phyloP scores from a whole-genome alignment of 2,329 filamentous ascomycete genomes.

The Ophiostoma australiae region DNA sequence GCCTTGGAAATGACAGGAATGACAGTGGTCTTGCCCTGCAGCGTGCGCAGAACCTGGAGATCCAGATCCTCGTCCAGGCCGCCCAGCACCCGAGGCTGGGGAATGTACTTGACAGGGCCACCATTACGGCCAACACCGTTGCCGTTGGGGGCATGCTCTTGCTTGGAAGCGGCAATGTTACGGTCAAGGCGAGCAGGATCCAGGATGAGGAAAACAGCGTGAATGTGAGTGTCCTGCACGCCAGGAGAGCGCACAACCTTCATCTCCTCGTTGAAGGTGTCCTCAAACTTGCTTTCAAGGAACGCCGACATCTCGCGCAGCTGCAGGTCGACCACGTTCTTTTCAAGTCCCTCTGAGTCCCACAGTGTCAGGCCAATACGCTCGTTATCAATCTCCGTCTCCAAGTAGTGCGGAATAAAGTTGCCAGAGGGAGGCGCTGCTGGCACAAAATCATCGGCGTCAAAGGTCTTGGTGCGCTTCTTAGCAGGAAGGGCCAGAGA shows the following conservation, averaged over 20 bases:
- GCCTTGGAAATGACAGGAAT: slow-evolving; percentile 95
- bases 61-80: slow-evolving; percentile 85
- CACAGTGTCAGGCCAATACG: slow-evolving; percentile 88
- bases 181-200: slow-evolving; percentile 81
- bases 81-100: slow-evolving; percentile 49
- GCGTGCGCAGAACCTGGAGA: slow-evolving; percentile 77
- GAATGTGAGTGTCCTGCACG: slow-evolving; percentile 92
- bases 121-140: slow-evolving; percentile 44
- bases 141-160: slow-evolving; percentile 31
- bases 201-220: slow-evolving; percentile 87
- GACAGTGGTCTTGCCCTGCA: slow-evolving; percentile 91
- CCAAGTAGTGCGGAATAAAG: slow-evolving; percentile 84
- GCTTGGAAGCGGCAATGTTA: slow-evolving; percentile 67
- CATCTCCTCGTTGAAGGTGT: slow-evolving; percentile 95
- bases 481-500: slow-evolving; percentile 77
- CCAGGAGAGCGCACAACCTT: slow-evolving; percentile 92
- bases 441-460: slow-evolving; percentile 55
- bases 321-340: slow-evolving; percentile 91
- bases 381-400: slow-evolving; percentile 91
- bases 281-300: slow-evolving; percentile 96
- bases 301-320: slow-evolving; percentile 86
- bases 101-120: slow-evolving; percentile 46
- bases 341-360: slow-evolving; percentile 94
- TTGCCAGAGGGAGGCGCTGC: slow-evolving; percentile 55
- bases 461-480: slow-evolving; percentile 58